A percentile compares a stretch with the other conserved stretches of the same genome.
Conservation (phyloP, 2,329 filamentous ascomycete genomes). For the Neopestalotiopsis clavispora region DNA sequence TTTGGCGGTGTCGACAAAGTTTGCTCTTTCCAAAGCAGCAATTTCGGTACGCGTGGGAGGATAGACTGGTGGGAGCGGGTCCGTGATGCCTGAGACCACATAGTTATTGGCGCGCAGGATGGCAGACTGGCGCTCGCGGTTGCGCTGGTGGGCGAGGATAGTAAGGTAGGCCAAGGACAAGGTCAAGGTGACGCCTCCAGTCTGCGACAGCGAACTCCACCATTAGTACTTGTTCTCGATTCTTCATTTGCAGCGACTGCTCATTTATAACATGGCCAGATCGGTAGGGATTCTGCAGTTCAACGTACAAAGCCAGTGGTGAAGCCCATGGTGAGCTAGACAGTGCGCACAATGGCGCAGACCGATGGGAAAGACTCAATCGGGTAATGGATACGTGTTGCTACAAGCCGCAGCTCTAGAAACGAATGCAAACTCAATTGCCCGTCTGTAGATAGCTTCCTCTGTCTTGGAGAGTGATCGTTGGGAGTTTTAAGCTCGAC, state of each 20-base stretch:
- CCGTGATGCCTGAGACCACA: constrained; percentile 57
- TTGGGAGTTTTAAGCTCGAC: neutral
- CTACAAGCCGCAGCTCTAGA: neutral
- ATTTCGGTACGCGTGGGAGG: constrained; percentile 56
- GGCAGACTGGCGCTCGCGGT: constrained; percentile 63
- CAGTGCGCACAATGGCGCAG: constrained; percentile 32
- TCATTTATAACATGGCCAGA: neutral
- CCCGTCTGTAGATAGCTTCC: neutral
- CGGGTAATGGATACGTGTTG: constrained; percentile 12
- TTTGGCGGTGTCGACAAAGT: constrained; percentile 71
- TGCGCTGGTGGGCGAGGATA: constrained; percentile 71
- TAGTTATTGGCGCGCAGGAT: constrained; percentile 61
- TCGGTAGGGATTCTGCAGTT: neutral
- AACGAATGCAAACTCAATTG: neutral
- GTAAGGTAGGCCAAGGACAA: constrained; percentile 75
- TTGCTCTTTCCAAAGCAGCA: constrained; percentile 55
- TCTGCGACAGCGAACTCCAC: constrained; percentile 47
- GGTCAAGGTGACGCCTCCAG: constrained; percentile 77
- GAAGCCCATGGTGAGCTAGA: constrained; percentile 67
- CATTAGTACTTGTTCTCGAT: constrained; percentile 10
- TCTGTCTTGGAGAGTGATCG: neutral
- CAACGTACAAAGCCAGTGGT: constrained; percentile 72
- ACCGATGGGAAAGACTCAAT: constrained; percentile 27
- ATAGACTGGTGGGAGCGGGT: constrained; percentile 49
- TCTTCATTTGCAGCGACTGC: constrained; percentile 1